These are phyloP conservation scores for Sarocladium brachiariae DNA, from an alignment of 2,329 filamentous ascomycete species.

Conservation along the genomic window DNA sequence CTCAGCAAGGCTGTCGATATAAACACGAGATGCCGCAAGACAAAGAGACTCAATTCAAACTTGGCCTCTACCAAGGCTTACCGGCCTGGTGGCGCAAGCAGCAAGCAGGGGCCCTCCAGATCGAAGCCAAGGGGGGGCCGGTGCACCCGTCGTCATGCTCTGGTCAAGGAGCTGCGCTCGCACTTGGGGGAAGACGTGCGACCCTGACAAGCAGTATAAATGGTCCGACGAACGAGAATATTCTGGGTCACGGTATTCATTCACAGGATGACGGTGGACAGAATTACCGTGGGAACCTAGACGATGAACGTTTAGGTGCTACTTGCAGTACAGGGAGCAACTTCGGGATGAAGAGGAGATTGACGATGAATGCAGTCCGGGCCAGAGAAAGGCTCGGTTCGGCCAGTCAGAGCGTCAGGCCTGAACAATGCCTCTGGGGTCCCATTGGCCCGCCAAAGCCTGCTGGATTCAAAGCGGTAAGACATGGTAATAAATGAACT, in stretches of 20 bases:
- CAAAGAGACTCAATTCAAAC: slow-evolving; percentile 53
- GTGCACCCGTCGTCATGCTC: too few relatives aligned
- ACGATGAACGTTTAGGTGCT: too few relatives aligned
- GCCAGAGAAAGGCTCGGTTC: too few relatives aligned
- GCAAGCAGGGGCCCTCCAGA: slow-evolving; percentile 33
- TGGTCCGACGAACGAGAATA: background rate
- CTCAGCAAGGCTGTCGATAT: slow-evolving; percentile 78
- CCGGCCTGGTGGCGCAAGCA: slow-evolving; percentile 54
- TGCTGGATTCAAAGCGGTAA: too few relatives aligned
- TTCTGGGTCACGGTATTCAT: background rate
- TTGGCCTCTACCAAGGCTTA: slow-evolving; percentile 65
- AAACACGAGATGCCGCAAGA: slow-evolving; percentile 85
- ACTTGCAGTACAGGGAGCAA: too few relatives aligned
- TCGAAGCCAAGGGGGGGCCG: background rate
- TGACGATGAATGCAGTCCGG: background rate
- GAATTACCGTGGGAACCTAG: too few relatives aligned
- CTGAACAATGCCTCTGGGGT: slow-evolving; percentile 59
- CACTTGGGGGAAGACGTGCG: background rate
- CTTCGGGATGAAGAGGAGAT: background rate
- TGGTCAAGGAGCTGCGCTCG: too few relatives aligned
- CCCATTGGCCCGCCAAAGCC: slow-evolving; percentile 56
- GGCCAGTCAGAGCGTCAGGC: too few relatives aligned
- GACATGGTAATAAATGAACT: too few relatives aligned
- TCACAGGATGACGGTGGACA: too few relatives aligned
- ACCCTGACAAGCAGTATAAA: background rate